Base-by-base conservation (phyloP, 768 basidiomycete genomes). In the Mycena belliarum region DNA sequence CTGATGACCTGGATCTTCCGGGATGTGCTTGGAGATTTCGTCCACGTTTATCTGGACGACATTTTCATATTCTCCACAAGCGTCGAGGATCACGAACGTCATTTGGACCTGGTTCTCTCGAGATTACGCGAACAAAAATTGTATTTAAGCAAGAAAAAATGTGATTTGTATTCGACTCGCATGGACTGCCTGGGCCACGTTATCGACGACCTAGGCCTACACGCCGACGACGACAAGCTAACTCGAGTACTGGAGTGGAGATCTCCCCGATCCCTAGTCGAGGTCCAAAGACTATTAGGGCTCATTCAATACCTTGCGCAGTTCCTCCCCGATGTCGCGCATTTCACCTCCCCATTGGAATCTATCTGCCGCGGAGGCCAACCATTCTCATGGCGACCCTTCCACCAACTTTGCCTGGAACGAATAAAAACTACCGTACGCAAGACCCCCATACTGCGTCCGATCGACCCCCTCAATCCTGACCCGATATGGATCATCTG, bases 71-170 rank as follows among this genome's bases (percentile, higher is more conserved):
- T 40, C 20, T 40, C 38, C 3, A 40, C 2, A 20, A 20, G n/a
- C 12, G n/a, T 40, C 18, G 18, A 20, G 5, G 38, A 40, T 6
- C 38, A 40, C n/a, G 38, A 40, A 21, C n/a, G 7, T 20, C 38
- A 40, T 11, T 11, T 40, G 8, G 20, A 4, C 3, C 38, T 40
- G n/a, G n/a, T 40, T 20, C 21, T 40, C 38, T 7, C n/a, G n/a
- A 18, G 38, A 40, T 20, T 40, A 7, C 6, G 35, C 0, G 6
- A 15, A 23, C 23, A 24, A 43, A 9, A 24, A 25, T 9, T 14
- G 21, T 49, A 61, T 53, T 56, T 73, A 0, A 65, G 66, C 21
- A 24, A 42, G 2, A 24, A 47, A 5, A 75, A 75, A 48, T 66
- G 65, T 15, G 61, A 72, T 11, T 26, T 70, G 1, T 69, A 65